Evolutionary conservation across 2,329 filamentous ascomycete species (phyloP).

Genomic region (Arthrobotrys sinensis): DNA sequence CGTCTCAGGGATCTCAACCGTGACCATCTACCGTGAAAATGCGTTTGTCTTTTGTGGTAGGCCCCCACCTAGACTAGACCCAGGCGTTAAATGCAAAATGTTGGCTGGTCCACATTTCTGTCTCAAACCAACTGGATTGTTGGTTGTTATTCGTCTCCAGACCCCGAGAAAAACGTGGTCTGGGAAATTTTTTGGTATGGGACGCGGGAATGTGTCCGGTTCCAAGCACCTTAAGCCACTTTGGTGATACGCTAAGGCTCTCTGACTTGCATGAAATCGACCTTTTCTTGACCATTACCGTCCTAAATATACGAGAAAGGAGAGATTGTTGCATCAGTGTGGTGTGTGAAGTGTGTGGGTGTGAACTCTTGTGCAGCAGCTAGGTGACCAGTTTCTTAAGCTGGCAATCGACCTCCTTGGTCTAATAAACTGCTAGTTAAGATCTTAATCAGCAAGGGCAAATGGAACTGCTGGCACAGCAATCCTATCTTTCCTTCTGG

Average conservation of each 20-base stretch:
- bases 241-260: slow-evolving; percentile 41
- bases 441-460: slow-evolving; percentile 40
- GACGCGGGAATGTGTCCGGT: slow-evolving; percentile 57
- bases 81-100: slow-evolving; percentile 22
- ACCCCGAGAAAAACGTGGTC: slow-evolving; percentile 57
- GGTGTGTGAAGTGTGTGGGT: slow-evolving; percentile 28
- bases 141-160: slow-evolving; percentile 57
- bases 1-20: slow-evolving; percentile 5
- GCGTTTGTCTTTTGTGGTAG: slow-evolving; percentile 12
- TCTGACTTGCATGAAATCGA: slow-evolving; percentile 46
- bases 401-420: slow-evolving; percentile 27
- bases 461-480: slow-evolving; percentile 14
- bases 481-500: slow-evolving; percentile 19
- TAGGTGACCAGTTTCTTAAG: slow-evolving; percentile 29
- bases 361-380: slow-evolving; percentile 18
- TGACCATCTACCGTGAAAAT: slow-evolving; percentile 15
- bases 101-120: slow-evolving; percentile 31
- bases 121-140: slow-evolving; percentile 42
- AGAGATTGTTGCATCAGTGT: slow-evolving; percentile 33
- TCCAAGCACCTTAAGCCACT: slow-evolving; percentile 44
- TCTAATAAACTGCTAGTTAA: slow-evolving; percentile 6
- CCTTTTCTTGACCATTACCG: slow-evolving; percentile 34
- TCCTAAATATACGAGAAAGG: slow-evolving; percentile 48
- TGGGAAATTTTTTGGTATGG: slow-evolving; percentile 52
- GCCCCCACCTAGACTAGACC: slow-evolving; percentile 32